Percentiles rank a stretch among this genome's conserved stretches.
These are phyloP conservation scores for Fusarium beomiforme DNA, from an alignment of 2,329 filamentous ascomycete genomes.

Conservation along the genomic window DNA sequence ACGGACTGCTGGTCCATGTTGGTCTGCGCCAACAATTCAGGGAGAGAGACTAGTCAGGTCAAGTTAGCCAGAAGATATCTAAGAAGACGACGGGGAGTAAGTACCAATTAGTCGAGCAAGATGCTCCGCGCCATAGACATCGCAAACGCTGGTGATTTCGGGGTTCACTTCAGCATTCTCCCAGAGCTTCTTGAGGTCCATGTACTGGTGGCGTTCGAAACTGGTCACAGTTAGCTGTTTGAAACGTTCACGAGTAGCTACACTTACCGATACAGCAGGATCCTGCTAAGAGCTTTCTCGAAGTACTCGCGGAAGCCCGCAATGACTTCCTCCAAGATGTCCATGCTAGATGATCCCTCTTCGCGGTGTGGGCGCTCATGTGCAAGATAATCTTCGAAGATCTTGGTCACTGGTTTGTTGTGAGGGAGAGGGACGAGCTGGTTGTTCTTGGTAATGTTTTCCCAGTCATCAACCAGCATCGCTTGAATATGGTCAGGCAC, in stretches of 20 bases:
- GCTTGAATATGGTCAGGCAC: slow-evolving; percentile 93
- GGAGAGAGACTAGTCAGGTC: slow-evolving; percentile 75
- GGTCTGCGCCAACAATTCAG: slow-evolving; percentile 94
- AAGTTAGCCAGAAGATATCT: slow-evolving; percentile 1
- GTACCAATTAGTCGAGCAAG: slow-evolving; percentile 87
- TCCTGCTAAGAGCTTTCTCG: slow-evolving; percentile 86
- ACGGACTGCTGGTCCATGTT: slow-evolving; percentile 97
- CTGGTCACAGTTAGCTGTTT: slow-evolving; percentile 55
- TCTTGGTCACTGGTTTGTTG: slow-evolving; percentile 75
- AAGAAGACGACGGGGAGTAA: slow-evolving; percentile 39
- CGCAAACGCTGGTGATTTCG: slow-evolving; percentile 76
- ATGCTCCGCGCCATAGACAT: slow-evolving; percentile 94
- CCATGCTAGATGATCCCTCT: slow-evolving; percentile 74
- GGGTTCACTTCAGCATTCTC: slow-evolving; percentile 69
- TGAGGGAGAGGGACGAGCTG: slow-evolving; percentile 89
- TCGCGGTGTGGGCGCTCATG: slow-evolving; percentile 74
- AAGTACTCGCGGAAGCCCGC: slow-evolving; percentile 93
- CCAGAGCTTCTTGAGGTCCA: slow-evolving; percentile 78
- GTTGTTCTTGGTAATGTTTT: slow-evolving; percentile 95
- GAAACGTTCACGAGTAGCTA: background rate
- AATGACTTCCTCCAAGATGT: slow-evolving; percentile 90
- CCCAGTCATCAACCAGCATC: slow-evolving; percentile 96
- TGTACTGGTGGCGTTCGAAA: slow-evolving; percentile 91
- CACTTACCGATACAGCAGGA: slow-evolving; percentile 81
- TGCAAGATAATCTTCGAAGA: slow-evolving; percentile 82